Evolutionary conservation across 345 rosid genomes (phyloP), one percentile per base, ranked within the genome.

Genomic region (Lepidium africanum): DNA sequence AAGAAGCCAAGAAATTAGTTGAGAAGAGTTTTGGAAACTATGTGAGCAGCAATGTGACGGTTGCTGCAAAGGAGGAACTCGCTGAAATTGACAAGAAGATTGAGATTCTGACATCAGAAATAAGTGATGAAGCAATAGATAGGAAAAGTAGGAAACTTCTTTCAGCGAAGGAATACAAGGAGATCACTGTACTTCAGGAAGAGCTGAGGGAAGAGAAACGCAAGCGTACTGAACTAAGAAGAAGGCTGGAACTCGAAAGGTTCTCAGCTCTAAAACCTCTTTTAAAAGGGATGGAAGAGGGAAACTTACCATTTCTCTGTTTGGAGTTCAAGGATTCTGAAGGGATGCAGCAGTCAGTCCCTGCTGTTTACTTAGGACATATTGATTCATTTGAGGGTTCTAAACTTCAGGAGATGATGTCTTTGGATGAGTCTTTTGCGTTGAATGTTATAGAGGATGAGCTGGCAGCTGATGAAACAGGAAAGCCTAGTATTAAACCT

Each of bases 11-110:
- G 80, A 87, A 88, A 69, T 67, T 94, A 80, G 95, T 94, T 65
- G 99, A 89, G 78, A 81, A 81, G 80, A 94, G 99, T 81, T 91
- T 94, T 43, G 99, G 99, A 69, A 94, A 90, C 77, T 94, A 91
- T 61, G 85, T 91, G 67, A 87, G 99, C 52, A 94, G 97, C 81
- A 88, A 86, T 62, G 99, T 94, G 49, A 87, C 72, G 96, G 74
- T 87, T 76, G 90, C 99, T 70, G 89, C 99, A 10, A 87, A 90
- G 78, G 94, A 86, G 65, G 96, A 94, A 80, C 92, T 91, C 50
- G 79, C 81, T 54, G 86, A 80, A 76, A 89, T 89, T 46, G 81
- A 84, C 76, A 80, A 80, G 58, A 92, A 90, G 80, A 86, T 89
- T 14, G 86, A 85, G 78, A 78, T 66, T 30, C 81, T 94, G 51